Evolutionary conservation across 768 basidiomycete genomes (phyloP), one percentile per base, ranked within the genome.

Genomic region (Mycena rebaudengoi): DNA sequence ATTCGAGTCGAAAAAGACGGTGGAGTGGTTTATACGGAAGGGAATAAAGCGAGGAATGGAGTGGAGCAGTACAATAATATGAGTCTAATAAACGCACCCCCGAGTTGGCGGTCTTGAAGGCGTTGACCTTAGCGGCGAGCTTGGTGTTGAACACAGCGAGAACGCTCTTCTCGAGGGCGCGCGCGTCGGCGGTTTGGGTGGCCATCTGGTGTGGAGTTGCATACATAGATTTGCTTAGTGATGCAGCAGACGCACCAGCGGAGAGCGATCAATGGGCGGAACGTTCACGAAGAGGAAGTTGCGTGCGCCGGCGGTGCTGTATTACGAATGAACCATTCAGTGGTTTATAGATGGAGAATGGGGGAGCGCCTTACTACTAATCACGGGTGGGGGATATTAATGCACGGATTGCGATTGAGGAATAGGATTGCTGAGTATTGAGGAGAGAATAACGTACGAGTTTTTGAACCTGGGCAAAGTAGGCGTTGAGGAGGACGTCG

Each of bases 131-230:
- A 0, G 79, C 70, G 0, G 74, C 77, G 12, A 89, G 79, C 65
- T 84, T 83, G 3, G 74, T 69, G 71, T 90, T 90, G 75, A 83
- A 89, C 46, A 73, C 80, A 1, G 70, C 68, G 63, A 89, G 86
- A 51, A 86, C 84, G 23, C 72, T 67, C 60, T 82, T 81, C 65
- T 85, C 82, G 3, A 74, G 64, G 0, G 78, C 77, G 44, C 79
- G 81, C 4, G 82, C 76, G 6, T 75, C 67, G 2, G 81, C 67
- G 8, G 69, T 51, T 72, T 87, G 78, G 0, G 80, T 76, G 25
- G 85, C 76, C 83, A 86, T 86, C 86, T 88, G 48, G n/a, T n/a
- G n/a, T n/a, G n/a, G n/a, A n/a, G n/a, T n/a, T 11, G 14, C 16
- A 1, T 26, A 11, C 11, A 2, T 21, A n/a, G n/a, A n/a, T n/a